Base-by-base conservation (phyloP, 1,284 basidiomycete genomes). In the Tranzscheliella williamsii region DNA sequence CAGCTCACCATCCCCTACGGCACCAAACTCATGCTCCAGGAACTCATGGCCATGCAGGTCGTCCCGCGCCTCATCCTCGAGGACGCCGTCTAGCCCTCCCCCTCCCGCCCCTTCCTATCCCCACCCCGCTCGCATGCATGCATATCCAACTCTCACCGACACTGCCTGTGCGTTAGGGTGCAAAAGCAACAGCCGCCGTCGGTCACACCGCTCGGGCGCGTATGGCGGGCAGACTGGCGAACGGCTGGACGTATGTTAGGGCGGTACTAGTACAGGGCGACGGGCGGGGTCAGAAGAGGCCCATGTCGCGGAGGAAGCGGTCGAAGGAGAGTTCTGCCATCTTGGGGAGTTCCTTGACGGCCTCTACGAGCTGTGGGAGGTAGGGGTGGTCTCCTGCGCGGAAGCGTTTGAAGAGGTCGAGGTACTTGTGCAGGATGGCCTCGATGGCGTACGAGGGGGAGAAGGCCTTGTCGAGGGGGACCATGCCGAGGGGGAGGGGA, bases 1-100 rank as follows among this genome's bases (percentile, higher is more conserved):
- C 89, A 92, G 75, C 82, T 99, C 58, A 94, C 89, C n/a, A 93
- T 99, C 48, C 95, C 95, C 1, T 98, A 98, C 76, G 95, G 94
- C 8, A 92, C 93, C 43, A 98, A 98, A 80, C 79, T 99, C 54
- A 82, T 98, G 36, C 93, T 98, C 82, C 93, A 98, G 79, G 93
- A 97, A 84, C 90, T 92, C 66, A 61, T 80, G 58, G 78, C 78
- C 6, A 81, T 80, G 80, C 79, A 80, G 53, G 79, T 81, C 31
- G 78, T 79, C 0, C 80, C 80, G 0, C 63, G 79, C n/a, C 69
- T 80, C 22, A 75, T 79, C 9, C 60, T 80, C 21, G 78, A 79
- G 38, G 61, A 63, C 29, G 60, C 60, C 4, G 45, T 63, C 5
- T 63, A 41, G 35, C 20, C 11, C 9, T n/a, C n/a, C n/a, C n/a